Evolutionary conservation across 2,329 filamentous ascomycete genomes (phyloP).

Genomic region (Fusarium tricinctum): DNA sequence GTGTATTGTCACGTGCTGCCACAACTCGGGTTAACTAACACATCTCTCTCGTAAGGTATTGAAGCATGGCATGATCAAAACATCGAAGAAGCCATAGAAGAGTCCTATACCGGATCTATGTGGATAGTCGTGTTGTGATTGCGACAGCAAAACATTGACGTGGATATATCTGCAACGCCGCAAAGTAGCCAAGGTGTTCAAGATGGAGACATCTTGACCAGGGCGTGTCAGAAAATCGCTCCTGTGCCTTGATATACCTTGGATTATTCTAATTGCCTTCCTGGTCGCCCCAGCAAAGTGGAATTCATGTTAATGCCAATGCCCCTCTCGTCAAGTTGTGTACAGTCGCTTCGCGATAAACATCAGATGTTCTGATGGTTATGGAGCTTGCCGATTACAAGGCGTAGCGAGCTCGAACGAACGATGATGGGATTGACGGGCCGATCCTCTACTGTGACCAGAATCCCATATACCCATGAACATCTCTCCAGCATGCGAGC

Average conservation of each 20-base stretch:
- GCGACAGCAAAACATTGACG: not conserved
- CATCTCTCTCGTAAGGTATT: no score
- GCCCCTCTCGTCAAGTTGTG: conserved; percentile 1
- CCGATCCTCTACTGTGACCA: conserved; percentile 39
- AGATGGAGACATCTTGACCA: conserved; percentile 24
- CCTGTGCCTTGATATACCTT: conserved; percentile 34
- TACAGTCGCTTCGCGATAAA: conserved; percentile 22
- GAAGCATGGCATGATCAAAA: not conserved
- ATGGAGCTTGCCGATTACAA: conserved; percentile 32
- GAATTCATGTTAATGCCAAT: conserved; percentile 7
- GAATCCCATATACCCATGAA: conserved; percentile 1
- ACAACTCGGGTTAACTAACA: not conserved
- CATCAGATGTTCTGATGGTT: conserved; percentile 35
- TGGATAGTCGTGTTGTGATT: not conserved
- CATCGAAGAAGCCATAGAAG: not conserved
- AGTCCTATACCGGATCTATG: not conserved
- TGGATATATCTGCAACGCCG: conserved; percentile 11
- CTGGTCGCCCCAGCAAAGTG: conserved; percentile 11
- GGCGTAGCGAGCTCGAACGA: conserved; percentile 37
- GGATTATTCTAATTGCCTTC: conserved; percentile 12
- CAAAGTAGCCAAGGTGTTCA: conserved; percentile 20
- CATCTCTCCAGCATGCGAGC: not conserved
- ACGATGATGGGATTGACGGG: conserved; percentile 41
- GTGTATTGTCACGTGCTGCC: conserved; percentile 23
- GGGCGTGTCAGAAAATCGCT: conserved; percentile 26